These are phyloP conservation scores for Didymella arachidicola DNA, from an alignment of 2,329 filamentous ascomycete genomes.

Conservation along the genomic window DNA sequence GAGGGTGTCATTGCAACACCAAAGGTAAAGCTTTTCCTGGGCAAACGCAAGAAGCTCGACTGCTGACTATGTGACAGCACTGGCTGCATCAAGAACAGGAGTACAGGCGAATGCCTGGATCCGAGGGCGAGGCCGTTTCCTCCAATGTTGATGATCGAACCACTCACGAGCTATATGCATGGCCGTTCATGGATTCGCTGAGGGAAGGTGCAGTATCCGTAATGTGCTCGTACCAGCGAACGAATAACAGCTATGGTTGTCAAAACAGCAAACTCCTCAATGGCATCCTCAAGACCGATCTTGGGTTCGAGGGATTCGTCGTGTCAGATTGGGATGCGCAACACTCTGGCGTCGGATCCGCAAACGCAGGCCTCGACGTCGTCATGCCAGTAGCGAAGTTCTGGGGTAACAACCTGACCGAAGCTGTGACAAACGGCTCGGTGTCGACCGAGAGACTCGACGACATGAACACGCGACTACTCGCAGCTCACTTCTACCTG, in stretches of 20 bases:
- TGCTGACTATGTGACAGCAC: slow-evolving; percentile 49
- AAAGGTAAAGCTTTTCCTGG: slow-evolving; percentile 21
- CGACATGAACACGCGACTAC: slow-evolving; percentile 43
- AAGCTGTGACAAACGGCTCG: slow-evolving; percentile 42
- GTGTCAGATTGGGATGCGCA: slow-evolving; percentile 56
- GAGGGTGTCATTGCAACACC: slow-evolving; percentile 52
- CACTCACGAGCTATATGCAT: slow-evolving; percentile 71
- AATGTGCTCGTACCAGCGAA: slow-evolving; percentile 63
- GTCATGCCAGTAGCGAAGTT: slow-evolving; percentile 49
- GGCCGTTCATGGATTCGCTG: slow-evolving; percentile 69
- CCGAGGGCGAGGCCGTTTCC: slow-evolving; percentile 63
- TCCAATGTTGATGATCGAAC: slow-evolving; percentile 71
- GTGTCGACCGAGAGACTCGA: slow-evolving; percentile 35
- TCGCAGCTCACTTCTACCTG: slow-evolving; percentile 46
- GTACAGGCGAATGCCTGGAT: slow-evolving; percentile 48
- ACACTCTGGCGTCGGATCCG: slow-evolving; percentile 55
- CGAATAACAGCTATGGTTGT: slow-evolving; percentile 45
- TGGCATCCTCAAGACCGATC: slow-evolving; percentile 59
- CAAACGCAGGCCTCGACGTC: slow-evolving; percentile 59
- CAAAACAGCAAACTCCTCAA: slow-evolving; percentile 55
- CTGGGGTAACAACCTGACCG: slow-evolving; percentile 43
- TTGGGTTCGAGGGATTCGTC: slow-evolving; percentile 58
- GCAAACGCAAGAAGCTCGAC: too few relatives aligned
- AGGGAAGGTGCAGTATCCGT: slow-evolving; percentile 64
- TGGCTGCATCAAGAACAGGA: slow-evolving; percentile 65